Percentiles rank a stretch among this genome's conserved stretches.
Evolutionary conservation across 768 basidiomycete species (phyloP).

Genomic region (Suillus discolor): DNA sequence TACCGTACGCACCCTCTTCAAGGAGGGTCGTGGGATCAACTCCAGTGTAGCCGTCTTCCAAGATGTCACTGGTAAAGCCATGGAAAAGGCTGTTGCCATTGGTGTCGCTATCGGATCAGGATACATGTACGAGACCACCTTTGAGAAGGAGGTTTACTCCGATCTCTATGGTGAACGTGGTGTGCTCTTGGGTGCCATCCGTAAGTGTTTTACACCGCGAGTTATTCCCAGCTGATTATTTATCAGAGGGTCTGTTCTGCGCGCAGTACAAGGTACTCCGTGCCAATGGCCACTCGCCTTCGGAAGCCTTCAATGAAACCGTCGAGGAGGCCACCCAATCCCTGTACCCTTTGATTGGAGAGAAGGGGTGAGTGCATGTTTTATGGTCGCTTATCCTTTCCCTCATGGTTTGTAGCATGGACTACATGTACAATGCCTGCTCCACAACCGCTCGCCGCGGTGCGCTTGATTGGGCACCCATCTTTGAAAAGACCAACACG

Average conservation of each 20-base stretch:
- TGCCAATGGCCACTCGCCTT: conserved; percentile 94
- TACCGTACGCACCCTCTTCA: conserved; percentile 99
- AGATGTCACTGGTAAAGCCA: conserved; percentile 96
- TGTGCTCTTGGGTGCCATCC: conserved; percentile 97
- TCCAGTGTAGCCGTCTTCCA: conserved; percentile 94
- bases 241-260: conserved; percentile 92
- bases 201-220: conserved; percentile 44
- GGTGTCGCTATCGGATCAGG: conserved; percentile 95
- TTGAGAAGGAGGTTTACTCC: conserved; percentile 99
- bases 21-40: conserved; percentile 99
- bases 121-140: conserved; percentile 99
- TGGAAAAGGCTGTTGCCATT: conserved; percentile 94
- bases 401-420: conserved; percentile 63
- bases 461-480: conserved; percentile 98
- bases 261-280: conserved; percentile 99
- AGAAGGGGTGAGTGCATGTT: conserved; percentile 69
- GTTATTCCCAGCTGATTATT: conserved; percentile 10
- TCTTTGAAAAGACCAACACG: conserved; percentile 92
- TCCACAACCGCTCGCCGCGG: conserved; percentile 99
- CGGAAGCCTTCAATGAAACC: conserved; percentile 99
- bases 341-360: conserved; percentile 94
- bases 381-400: not conserved
- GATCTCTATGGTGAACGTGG: conserved; percentile 99
- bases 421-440: conserved; percentile 99
- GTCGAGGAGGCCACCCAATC: conserved; percentile 99